A percentile compares a stretch with the other conserved stretches of the same genome.
Evolutionary conservation across 345 rosid species (phyloP).

Genomic region (Acer negundo): DNA sequence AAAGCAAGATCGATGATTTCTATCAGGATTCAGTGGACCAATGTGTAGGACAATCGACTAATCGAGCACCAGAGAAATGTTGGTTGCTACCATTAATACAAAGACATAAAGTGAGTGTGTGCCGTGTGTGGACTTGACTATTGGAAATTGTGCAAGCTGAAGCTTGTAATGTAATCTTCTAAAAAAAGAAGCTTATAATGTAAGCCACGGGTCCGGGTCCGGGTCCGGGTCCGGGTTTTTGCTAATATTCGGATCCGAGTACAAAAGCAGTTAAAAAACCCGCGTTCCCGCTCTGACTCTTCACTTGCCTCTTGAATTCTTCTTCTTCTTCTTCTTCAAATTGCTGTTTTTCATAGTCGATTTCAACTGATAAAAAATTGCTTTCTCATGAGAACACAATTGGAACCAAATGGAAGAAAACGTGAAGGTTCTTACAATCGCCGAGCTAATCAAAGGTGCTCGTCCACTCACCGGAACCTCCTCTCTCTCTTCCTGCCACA

Average conservation of each 20-base stretch:
- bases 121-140: not conserved
- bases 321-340: not conserved
- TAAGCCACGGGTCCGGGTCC: not conserved
- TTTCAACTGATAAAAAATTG: not conserved
- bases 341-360: not conserved
- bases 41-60: too few species aligned
- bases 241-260: not conserved
- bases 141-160: not conserved
- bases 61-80: not conserved
- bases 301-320: not conserved
- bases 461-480: conserved; percentile 59
- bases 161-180: not conserved
- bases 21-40: not conserved
- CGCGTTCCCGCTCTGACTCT: not conserved
- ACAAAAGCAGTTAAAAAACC: not conserved
- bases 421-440: conserved; percentile 36
- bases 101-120: not conserved
- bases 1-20: not conserved
- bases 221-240: not conserved
- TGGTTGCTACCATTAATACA: not conserved
- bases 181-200: not conserved
- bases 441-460: conserved; percentile 49
- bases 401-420: conserved; percentile 40
- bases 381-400: not conserved
- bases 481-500: conserved; percentile 33